Conservation (phyloP, 2,329 filamentous ascomycete species). For the Nothophaeocryptopus gaeumannii region DNA sequence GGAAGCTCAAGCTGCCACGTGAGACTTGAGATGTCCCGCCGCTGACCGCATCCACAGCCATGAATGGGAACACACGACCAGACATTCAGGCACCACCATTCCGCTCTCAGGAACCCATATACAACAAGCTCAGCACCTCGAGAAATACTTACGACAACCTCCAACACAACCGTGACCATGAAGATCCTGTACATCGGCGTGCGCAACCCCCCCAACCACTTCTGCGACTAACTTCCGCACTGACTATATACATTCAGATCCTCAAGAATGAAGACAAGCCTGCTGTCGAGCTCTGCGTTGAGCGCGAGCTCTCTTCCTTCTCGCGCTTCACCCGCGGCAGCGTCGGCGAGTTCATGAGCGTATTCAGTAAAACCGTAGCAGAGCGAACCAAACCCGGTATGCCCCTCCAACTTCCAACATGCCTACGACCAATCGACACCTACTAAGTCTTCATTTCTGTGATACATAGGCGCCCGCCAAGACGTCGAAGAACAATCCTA, state of each 20-base stretch:
- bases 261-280: slow-evolving; percentile 76
- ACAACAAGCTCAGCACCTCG: too few species aligned
- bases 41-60: slow-evolving; percentile 11
- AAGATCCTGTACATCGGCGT: slow-evolving; percentile 88
- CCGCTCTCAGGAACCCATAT: too few species aligned
- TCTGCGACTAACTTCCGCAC: too few species aligned
- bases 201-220: slow-evolving; percentile 31
- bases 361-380: slow-evolving; percentile 84
- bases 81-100: not conserved
- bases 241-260: slow-evolving; percentile 53
- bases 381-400: slow-evolving; percentile 70
- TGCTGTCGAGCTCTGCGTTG: slow-evolving; percentile 70
- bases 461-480: slow-evolving; percentile 56
- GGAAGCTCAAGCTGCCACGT: slow-evolving; percentile 2
- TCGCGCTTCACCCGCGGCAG: slow-evolving; percentile 70
- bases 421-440: too few species aligned
- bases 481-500: slow-evolving; percentile 81
- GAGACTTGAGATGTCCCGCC: not conserved
- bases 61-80: slow-evolving; percentile 2
- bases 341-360: slow-evolving; percentile 70
- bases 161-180: slow-evolving; percentile 55
- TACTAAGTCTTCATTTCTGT: too few species aligned
- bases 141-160: not conserved
- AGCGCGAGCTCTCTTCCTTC: slow-evolving; percentile 74
- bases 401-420: too few species aligned